Conservation (phyloP, 2,329 filamentous ascomycete species). For the Aspergillus sp. region DNA sequence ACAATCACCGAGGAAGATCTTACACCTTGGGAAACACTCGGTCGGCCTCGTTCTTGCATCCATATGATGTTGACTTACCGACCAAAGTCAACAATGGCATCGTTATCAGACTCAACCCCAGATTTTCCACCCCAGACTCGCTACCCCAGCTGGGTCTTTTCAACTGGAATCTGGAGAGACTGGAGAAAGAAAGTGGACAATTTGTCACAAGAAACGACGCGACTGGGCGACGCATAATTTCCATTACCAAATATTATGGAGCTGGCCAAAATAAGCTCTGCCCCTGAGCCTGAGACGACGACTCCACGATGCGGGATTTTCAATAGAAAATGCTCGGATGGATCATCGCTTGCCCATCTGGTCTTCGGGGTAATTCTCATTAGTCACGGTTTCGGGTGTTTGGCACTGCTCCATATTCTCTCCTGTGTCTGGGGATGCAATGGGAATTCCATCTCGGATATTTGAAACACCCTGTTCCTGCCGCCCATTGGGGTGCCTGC, state of each 20-base stretch:
- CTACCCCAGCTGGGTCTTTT: not conserved
- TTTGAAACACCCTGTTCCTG: not conserved
- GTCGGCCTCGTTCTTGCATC: too few species aligned
- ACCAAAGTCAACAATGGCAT: not conserved
- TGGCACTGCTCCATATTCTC: not conserved
- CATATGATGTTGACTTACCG: too few species aligned
- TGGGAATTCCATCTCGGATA: not conserved
- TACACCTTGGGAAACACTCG: too few species aligned
- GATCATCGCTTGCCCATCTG: not conserved
- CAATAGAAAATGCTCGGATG: not conserved
- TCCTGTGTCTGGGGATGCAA: not conserved
- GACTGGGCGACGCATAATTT: not conserved
- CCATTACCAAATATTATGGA: not conserved
- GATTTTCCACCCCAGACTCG: not conserved
- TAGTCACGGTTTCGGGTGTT: slow-evolving; percentile 2
- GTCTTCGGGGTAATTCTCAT: slow-evolving; percentile 1
- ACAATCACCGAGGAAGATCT: too few species aligned
- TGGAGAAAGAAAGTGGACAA: not conserved
- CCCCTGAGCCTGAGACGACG: not conserved
- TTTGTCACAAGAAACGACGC: not conserved
- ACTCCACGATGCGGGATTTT: slow-evolving; percentile 4
- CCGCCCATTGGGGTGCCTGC: not conserved
- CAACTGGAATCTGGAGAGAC: not conserved
- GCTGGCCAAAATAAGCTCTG: not conserved
- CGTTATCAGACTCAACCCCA: not conserved